phyloP scores from a whole-genome alignment of 75 land plant species.

The Ceratopteris richardii region DNA sequence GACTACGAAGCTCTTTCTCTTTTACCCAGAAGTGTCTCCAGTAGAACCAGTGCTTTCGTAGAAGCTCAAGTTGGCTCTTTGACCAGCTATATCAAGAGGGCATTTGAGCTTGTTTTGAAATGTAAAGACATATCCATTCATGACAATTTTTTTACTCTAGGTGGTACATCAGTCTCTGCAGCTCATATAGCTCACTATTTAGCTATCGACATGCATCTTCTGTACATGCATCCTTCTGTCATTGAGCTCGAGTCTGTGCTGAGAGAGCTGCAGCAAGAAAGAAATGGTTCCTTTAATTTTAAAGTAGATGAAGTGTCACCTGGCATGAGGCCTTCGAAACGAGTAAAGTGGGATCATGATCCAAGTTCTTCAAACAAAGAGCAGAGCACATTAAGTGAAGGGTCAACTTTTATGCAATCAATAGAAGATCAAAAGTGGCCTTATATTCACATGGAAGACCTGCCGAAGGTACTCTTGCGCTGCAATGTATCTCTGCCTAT shows the following conservation, averaged over 20 bases:
- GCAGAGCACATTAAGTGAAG: neutral
- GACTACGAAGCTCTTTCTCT: conserved; percentile 26
- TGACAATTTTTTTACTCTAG: conserved; percentile 66
- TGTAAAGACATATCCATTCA: conserved; percentile 30
- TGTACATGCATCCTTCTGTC: conserved; percentile 31
- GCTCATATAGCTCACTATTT: conserved; percentile 53
- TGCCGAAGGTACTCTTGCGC: conserved; percentile 9
- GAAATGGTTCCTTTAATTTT: neutral
- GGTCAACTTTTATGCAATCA: neutral
- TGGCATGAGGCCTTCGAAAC: neutral
- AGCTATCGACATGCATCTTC: conserved; percentile 55
- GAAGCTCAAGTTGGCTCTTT: conserved; percentile 1
- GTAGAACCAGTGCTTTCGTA: neutral
- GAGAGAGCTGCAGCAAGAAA: neutral
- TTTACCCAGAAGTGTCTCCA: neutral
- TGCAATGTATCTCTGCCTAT: conserved; percentile 1
- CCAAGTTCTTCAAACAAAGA: neutral
- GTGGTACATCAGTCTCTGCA: conserved; percentile 77
- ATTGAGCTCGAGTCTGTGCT: neutral
- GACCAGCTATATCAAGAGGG: conserved; percentile 28
- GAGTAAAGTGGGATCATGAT: neutral
- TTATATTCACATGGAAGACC: neutral
- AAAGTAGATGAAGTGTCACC: neutral
- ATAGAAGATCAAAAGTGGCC: neutral
- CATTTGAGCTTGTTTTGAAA: conserved; percentile 43